phyloP scores from a whole-genome alignment of 805 yeast species.

The Groenewaldozyma tartarivorans region DNA sequence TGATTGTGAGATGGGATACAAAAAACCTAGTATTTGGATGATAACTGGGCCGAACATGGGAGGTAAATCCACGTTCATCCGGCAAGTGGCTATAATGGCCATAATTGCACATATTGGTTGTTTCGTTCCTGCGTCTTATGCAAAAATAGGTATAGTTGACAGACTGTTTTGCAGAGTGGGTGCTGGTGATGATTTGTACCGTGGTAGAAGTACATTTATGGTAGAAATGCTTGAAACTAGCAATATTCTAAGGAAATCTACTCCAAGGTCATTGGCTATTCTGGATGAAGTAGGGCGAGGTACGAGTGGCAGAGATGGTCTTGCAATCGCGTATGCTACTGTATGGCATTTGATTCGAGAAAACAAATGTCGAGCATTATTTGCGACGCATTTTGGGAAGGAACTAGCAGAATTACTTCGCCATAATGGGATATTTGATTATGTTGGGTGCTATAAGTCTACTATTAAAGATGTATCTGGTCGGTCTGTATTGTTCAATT shows the following conservation, averaged over 20 bases:
- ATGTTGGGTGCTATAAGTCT: constrained; percentile 10
- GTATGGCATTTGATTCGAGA: constrained; percentile 42
- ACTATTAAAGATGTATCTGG: no score
- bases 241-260: constrained; percentile 54
- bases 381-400: constrained; percentile 79
- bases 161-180: constrained; percentile 74
- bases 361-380: constrained; percentile 64
- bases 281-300: constrained; percentile 89
- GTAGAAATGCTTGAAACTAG: constrained; percentile 86
- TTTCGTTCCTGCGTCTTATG: constrained; percentile 57
- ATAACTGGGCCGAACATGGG: constrained; percentile 93
- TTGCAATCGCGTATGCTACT: constrained; percentile 76
- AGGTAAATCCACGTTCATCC: constrained; percentile 69
- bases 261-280: constrained; percentile 59
- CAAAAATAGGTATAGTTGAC: constrained; percentile 63
- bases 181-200: constrained; percentile 63
- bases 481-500: constrained; percentile 31
- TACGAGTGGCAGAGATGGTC: constrained; percentile 75
- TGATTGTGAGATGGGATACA: constrained; percentile 27
- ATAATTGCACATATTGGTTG: constrained; percentile 72
- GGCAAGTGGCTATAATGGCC: constrained; percentile 59
- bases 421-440: constrained; percentile 14
- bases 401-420: constrained; percentile 39
- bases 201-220: constrained; percentile 85
- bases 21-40: constrained; percentile 36